phyloP scores from a whole-genome alignment of 1,139 yeast genomes.

The Suhomyces choctaworum region DNA sequence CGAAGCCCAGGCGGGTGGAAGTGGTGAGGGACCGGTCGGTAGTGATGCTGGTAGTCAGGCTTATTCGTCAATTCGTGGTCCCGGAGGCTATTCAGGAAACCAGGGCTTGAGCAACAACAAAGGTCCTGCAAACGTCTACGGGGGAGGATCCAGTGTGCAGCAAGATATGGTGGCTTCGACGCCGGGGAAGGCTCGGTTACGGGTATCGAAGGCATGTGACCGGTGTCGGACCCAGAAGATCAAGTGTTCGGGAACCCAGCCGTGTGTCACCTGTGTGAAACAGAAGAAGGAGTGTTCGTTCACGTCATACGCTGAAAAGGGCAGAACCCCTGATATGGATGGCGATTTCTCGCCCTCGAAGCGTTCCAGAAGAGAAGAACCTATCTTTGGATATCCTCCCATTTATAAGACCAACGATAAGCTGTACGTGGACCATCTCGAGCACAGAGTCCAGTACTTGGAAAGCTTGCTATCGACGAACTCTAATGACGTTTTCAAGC shows the following conservation, averaged over 20 bases:
- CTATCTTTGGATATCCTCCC: slow-evolving; percentile 23
- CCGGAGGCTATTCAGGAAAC: too few relatives aligned
- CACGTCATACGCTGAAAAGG: slow-evolving; percentile 12
- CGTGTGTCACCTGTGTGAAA: slow-evolving; percentile 52
- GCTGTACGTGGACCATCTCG: slow-evolving; percentile 36
- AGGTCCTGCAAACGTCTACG: too few relatives aligned
- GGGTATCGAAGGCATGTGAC: slow-evolving; percentile 59
- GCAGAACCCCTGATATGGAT: slow-evolving; percentile 4
- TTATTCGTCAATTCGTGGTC: too few relatives aligned
- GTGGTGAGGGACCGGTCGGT: too few relatives aligned
- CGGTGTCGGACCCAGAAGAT: slow-evolving; percentile 57
- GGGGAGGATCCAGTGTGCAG: too few relatives aligned
- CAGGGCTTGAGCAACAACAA: too few relatives aligned
- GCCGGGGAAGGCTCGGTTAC: slow-evolving; percentile 23
- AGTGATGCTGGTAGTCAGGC: too few relatives aligned
- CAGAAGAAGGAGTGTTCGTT: slow-evolving; percentile 46
- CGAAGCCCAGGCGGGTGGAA: too few relatives aligned
- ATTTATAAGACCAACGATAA: slow-evolving; percentile 17
- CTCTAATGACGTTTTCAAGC: slow-evolving; percentile 19
- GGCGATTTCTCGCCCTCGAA: slow-evolving; percentile 6
- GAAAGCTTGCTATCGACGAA: slow-evolving; percentile 32
- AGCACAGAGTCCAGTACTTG: slow-evolving; percentile 42
- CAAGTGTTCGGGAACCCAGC: slow-evolving; percentile 59
- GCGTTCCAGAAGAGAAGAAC: slow-evolving; percentile 14
- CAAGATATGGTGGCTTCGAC: too few relatives aligned